Percentiles rank a stretch among this genome's conserved stretches.
phyloP scores from a whole-genome alignment of 306 rosid species.

The Mucuna pruriens region DNA sequence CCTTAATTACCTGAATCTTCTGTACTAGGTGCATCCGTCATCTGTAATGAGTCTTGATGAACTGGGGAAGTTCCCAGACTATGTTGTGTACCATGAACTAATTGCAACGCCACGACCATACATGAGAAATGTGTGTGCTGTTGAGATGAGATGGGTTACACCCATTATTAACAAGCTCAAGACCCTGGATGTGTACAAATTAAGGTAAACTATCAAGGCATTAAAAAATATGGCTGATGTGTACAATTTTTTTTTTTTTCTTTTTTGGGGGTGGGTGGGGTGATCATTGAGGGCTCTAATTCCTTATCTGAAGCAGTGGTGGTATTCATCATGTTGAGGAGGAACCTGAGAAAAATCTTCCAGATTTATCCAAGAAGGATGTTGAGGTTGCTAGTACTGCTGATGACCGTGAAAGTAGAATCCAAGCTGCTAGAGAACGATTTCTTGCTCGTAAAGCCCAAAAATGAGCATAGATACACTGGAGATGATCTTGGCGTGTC shows the following conservation, averaged over 20 bases:
- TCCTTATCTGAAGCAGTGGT: conserved; percentile 67
- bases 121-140: conserved; percentile 83
- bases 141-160: conserved; percentile 75
- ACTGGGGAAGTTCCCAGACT: conserved; percentile 85
- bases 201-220: conserved; percentile 59
- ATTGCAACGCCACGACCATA: conserved; percentile 85
- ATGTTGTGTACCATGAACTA: conserved; percentile 88
- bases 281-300: conserved; percentile 41
- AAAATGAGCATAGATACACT: conserved; percentile 50
- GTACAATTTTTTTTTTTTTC: neutral
- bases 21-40: conserved; percentile 85
- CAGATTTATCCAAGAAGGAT: conserved; percentile 63
- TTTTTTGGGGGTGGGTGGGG: neutral
- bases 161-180: conserved; percentile 80
- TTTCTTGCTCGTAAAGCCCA: conserved; percentile 80
- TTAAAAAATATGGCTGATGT: neutral
- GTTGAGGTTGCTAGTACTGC: conserved; percentile 38
- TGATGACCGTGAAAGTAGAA: conserved; percentile 64
- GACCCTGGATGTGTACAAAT: conserved; percentile 65
- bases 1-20: conserved; percentile 33
- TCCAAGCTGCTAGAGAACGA: conserved; percentile 90
- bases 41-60: conserved; percentile 70
- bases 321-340: conserved; percentile 56
- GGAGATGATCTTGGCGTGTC: conserved; percentile 24
- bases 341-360: conserved; percentile 45